Conservation (phyloP, 2,329 filamentous ascomycete genomes). For the Clonostachys sp. region DNA sequence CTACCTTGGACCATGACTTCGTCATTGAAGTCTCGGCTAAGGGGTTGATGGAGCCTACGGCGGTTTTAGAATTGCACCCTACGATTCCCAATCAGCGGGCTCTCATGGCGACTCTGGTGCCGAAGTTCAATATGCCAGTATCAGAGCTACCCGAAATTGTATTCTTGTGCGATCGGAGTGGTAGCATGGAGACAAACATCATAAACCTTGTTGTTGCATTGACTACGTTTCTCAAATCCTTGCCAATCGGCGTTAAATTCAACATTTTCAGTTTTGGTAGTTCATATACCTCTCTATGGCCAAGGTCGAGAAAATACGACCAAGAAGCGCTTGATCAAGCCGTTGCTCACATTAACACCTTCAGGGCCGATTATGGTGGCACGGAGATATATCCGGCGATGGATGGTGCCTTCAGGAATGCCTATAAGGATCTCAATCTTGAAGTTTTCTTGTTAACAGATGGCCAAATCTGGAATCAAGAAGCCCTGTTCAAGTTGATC, state of each 20-base stretch:
- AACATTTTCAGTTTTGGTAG: constrained; percentile 67
- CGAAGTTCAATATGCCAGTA: constrained; percentile 56
- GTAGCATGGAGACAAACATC: constrained; percentile 57
- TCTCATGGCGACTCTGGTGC: constrained; percentile 67
- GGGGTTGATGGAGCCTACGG: constrained; percentile 53
- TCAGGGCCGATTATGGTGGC: constrained; percentile 44
- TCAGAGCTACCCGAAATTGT: constrained; percentile 56
- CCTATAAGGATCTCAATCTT: constrained; percentile 39
- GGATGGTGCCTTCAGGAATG: constrained; percentile 32
- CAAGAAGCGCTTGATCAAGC: constrained; percentile 37
- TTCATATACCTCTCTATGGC: constrained; percentile 37
- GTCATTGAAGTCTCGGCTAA: constrained; percentile 60
- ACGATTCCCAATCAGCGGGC: constrained; percentile 56
- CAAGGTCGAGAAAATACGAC: constrained; percentile 38
- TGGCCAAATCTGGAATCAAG: constrained; percentile 46
- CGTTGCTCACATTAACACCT: constrained; percentile 29
- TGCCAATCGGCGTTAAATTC: constrained; percentile 61
- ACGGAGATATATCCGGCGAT: constrained; percentile 47
- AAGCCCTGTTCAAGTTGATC: constrained; percentile 37
- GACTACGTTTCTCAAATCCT: constrained; percentile 60
- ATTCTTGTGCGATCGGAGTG: constrained; percentile 69
- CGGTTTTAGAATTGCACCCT: constrained; percentile 63
- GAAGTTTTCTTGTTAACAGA: constrained; percentile 54
- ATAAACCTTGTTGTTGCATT: constrained; percentile 48
- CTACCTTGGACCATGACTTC: constrained; percentile 60